Percentiles rank a stretch among this genome's conserved stretches.
These are phyloP conservation scores for Naganishia albida DNA, from an alignment of 1,284 basidiomycete genomes.

Conservation along the genomic window DNA sequence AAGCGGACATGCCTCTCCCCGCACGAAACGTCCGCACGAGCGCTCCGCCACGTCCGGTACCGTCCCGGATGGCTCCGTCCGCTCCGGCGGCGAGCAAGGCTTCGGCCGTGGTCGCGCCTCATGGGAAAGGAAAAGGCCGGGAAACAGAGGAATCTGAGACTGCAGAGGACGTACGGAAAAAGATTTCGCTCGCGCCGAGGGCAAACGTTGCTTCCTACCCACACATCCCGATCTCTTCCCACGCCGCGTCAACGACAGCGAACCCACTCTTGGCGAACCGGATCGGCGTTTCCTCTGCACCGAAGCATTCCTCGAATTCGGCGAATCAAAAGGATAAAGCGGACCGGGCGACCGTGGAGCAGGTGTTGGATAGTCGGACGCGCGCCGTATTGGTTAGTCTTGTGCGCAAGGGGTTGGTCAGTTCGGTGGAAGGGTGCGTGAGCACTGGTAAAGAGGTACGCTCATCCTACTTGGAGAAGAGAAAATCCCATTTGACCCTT, in stretches of 20 bases:
- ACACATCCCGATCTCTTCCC: slow-evolving; percentile 8
- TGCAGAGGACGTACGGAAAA: slow-evolving; percentile 13
- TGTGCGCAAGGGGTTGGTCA: slow-evolving; percentile 80
- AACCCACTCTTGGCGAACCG: slow-evolving; percentile 58
- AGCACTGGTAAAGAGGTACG: slow-evolving; percentile 92
- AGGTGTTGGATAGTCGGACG: slow-evolving; percentile 88
- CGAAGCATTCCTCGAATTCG: slow-evolving; percentile 81
- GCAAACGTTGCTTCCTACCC: slow-evolving; percentile 23
- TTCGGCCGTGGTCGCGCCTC: slow-evolving; percentile 9
- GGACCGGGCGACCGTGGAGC: slow-evolving; percentile 90
- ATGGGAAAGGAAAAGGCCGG: slow-evolving; percentile 23
- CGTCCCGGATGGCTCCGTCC: not conserved
- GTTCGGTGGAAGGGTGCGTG: slow-evolving; percentile 88
- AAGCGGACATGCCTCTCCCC: slow-evolving; percentile 39
- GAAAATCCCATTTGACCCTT: not conserved
- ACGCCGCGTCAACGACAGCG: slow-evolving; percentile 60
- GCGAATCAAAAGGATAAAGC: slow-evolving; percentile 89
- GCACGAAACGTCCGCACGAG: slow-evolving; percentile 37
- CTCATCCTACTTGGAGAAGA: slow-evolving; percentile 3
- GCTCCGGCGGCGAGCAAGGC: slow-evolving; percentile 8
- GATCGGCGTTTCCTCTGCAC: slow-evolving; percentile 77
- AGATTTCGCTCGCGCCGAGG: slow-evolving; percentile 17
- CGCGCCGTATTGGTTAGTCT: slow-evolving; percentile 89
- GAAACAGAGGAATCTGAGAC: slow-evolving; percentile 1
- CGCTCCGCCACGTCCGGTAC: not conserved